phyloP scores from a whole-genome alignment of 1,139 yeast genomes.

The Eremothecium gossypii region DNA sequence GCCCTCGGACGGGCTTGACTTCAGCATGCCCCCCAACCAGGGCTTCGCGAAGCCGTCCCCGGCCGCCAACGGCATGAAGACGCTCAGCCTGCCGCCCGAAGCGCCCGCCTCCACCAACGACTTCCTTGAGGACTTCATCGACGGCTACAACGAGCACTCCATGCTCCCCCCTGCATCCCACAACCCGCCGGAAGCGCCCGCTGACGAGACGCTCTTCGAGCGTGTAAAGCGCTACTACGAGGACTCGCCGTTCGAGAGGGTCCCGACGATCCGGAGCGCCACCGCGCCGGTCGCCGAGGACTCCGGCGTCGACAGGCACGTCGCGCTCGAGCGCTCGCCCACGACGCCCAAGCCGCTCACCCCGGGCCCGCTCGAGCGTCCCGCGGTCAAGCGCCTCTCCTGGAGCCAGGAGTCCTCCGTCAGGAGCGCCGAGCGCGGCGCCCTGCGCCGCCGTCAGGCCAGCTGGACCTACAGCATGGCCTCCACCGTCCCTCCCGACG shows the following conservation, averaged over 20 bases:
- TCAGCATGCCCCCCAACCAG: not conserved
- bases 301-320: too few relatives aligned
- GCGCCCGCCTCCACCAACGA: not conserved
- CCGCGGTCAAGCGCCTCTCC: too few relatives aligned
- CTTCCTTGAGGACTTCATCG: conserved; percentile 1
- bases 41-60: not conserved
- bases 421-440: not conserved
- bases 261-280: not conserved
- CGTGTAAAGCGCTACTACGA: conserved; percentile 1
- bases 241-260: not conserved
- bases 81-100: not conserved
- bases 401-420: not conserved
- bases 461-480: not conserved
- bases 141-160: not conserved
- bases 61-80: not conserved
- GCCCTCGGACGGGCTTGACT: not conserved
- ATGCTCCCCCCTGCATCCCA: not conserved
- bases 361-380: not conserved
- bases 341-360: not conserved
- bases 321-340: not conserved
- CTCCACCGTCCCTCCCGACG: not conserved
- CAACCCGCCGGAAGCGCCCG: not conserved
- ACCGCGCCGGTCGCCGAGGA: not conserved
- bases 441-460: too few relatives aligned
- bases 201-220: conserved; percentile 1